Base-by-base conservation (phyloP, 2,329 filamentous ascomycete genomes). In the Botryotinia narcissicola region DNA sequence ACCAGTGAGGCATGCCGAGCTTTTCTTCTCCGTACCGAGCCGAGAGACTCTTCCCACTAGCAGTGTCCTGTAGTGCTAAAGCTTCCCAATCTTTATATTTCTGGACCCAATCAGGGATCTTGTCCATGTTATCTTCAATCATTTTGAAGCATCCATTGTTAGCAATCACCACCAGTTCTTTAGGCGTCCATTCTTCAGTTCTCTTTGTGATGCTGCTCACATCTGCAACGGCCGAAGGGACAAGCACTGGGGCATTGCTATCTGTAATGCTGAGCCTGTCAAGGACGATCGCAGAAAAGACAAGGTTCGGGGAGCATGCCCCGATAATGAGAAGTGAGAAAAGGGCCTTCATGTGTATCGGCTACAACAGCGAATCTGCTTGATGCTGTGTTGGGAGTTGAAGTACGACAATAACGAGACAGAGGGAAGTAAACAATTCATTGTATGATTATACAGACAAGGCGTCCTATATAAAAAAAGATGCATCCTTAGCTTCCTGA, bases 51-150 rank as follows among this genome's bases (percentile, higher is more conserved):
- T 42, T 37, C 35, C 4, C 9, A 7, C 48, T 57, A 9, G 7
- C 4, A 22, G 25, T 40, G 5, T 42, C 7, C 20, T 40, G 29
- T 29, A 61, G n/a, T 22, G 54, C 51, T 9, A 12, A 14, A 29
- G 32, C 10, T 32, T 72, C 62, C 71, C 71, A 72, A n/a, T 25
- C 22, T 9, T 59, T 40, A 18, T 44, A 72, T 12, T n/a, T 22
- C 10, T 25, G 9, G 2, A 37, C 10, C n/a, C 51, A 72, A 25
- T 72, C 29, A 1, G 51, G n/a, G 5, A 57, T 22, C 25, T 57
- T 29, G 2, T 42, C 7, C 66, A 68, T 57, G 18, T 68, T 68
- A 5, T 9, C 18, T 37, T 16, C 2, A n/a, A 22, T 4, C 68
- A 61, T 61, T 1, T 61, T n/a, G 68, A 70, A 70, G 29, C 14